A percentile compares a stretch with the other conserved stretches of the same genome.
Evolutionary conservation across 176 grass and related monocot species (phyloP).

Genomic region (Bromus sterilis): DNA sequence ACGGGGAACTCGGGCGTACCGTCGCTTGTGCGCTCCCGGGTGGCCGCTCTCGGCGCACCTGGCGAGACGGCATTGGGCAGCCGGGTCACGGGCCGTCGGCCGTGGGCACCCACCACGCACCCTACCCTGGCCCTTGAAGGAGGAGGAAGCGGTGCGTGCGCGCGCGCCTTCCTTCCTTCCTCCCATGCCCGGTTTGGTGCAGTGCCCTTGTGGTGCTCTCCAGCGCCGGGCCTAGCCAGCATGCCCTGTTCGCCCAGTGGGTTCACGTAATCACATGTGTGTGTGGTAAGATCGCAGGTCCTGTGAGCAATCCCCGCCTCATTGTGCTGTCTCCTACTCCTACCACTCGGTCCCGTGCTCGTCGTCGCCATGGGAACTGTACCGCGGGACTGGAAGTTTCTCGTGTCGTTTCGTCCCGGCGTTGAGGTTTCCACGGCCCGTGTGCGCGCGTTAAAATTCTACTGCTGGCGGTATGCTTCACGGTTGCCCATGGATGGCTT

Average conservation of each 20-base stretch:
- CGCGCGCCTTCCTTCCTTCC: neutral
- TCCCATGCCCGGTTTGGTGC: neutral
- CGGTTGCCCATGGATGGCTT: neutral
- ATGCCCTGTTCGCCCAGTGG: slow-evolving; percentile 9
- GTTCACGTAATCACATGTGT: slow-evolving; percentile 40
- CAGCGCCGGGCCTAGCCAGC: slow-evolving; percentile 45
- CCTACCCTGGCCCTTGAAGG: slow-evolving; percentile 21
- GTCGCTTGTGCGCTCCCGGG: neutral
- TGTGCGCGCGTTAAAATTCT: neutral
- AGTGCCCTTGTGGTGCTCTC: slow-evolving; percentile 40
- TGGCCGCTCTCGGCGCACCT: neutral
- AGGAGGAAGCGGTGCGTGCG: neutral
- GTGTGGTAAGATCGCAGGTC: neutral
- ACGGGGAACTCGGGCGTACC: neutral
- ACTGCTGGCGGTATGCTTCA: neutral
- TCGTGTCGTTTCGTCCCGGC: slow-evolving; percentile 7
- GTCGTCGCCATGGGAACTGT: neutral
- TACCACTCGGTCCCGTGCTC: slow-evolving; percentile 16
- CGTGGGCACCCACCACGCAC: slow-evolving; percentile 25
- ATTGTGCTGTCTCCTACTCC: neutral
- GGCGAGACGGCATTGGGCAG: slow-evolving; percentile 24
- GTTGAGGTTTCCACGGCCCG: neutral
- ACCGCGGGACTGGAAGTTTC: slow-evolving; percentile 24
- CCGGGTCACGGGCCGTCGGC: slow-evolving; percentile 24
- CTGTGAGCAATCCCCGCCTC: neutral